Conservation (phyloP, 225 moss, liverwort and hornwort genomes). For the Physcomitrellopsis africana region DNA sequence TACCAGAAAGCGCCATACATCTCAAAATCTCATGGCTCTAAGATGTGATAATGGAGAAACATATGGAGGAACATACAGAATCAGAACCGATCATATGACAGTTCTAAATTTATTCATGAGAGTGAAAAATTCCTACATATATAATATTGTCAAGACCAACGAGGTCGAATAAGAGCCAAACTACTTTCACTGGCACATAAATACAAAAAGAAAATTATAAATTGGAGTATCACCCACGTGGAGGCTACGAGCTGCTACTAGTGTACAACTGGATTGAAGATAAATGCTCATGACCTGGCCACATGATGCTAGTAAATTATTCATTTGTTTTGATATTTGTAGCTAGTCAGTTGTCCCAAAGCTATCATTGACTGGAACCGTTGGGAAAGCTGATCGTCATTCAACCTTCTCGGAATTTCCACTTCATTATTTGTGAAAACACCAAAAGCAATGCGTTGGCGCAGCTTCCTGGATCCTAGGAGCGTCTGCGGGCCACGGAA, state of each 20-base stretch:
- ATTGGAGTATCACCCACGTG: not conserved
- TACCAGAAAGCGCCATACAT: too few relatives aligned
- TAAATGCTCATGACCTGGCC: slow-evolving; percentile 1
- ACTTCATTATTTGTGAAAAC: too few relatives aligned
- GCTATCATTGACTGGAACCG: slow-evolving; percentile 2
- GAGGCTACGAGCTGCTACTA: slow-evolving; percentile 19
- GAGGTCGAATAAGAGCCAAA: not conserved
- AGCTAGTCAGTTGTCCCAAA: slow-evolving; percentile 16
- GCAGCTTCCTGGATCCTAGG: too few relatives aligned
- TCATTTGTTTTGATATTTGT: slow-evolving; percentile 19
- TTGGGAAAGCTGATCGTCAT: too few relatives aligned
- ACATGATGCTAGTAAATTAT: slow-evolving; percentile 19
- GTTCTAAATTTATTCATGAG: slow-evolving; percentile 38
- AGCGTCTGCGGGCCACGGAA: too few relatives aligned
- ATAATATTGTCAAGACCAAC: slow-evolving; percentile 15
- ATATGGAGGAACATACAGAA: too few relatives aligned
- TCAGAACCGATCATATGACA: not conserved
- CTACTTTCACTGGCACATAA: not conserved
- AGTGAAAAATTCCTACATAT: slow-evolving; percentile 32
- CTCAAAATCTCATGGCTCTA: too few relatives aligned
- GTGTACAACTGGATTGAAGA: slow-evolving; percentile 31
- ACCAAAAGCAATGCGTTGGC: too few relatives aligned
- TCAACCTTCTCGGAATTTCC: too few relatives aligned
- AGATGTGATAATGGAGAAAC: too few relatives aligned
- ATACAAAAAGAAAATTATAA: not conserved